Conservation (phyloP, 108 stramenopile species). For the Cyclotella sp. region DNA sequence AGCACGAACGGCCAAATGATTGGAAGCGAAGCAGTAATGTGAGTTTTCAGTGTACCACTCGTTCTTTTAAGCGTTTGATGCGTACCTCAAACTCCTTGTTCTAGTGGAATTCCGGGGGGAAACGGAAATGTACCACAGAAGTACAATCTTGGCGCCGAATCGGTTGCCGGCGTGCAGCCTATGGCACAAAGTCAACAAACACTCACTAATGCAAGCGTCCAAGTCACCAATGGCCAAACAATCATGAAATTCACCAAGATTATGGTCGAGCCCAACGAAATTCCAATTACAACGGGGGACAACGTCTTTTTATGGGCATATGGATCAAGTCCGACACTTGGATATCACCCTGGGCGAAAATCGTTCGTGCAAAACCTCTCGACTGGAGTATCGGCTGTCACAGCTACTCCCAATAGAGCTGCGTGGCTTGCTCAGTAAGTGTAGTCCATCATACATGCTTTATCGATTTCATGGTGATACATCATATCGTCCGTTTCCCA, state of each 20-base stretch:
- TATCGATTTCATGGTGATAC: no score
- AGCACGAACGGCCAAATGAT: constrained; percentile 24
- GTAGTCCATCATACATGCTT: no score
- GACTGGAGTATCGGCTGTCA: constrained; percentile 14
- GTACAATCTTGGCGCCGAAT: constrained; percentile 49
- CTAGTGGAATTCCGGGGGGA: constrained; percentile 13
- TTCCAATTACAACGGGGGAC: constrained; percentile 50
- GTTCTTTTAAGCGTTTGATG: neutral
- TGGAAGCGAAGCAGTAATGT: constrained; percentile 41
- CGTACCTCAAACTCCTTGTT: neutral
- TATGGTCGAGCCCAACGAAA: constrained; percentile 61
- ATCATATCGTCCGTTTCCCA: no score
- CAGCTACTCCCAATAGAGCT: constrained; percentile 18
- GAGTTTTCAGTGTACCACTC: constrained; percentile 2
- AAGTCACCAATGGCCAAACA: constrained; percentile 51
- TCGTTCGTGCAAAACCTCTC: constrained; percentile 28
- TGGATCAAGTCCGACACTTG: constrained; percentile 49
- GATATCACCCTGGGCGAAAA: constrained; percentile 17
- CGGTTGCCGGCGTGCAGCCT: constrained; percentile 40
- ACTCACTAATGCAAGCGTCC: constrained; percentile 45
- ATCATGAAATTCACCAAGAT: constrained; percentile 76
- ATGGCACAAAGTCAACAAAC: constrained; percentile 62
- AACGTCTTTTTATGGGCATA: constrained; percentile 64
- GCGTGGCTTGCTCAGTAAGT: constrained; percentile 62
- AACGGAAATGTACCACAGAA: constrained; percentile 46